These are phyloP conservation scores for Trichoderma aggressivum DNA, from an alignment of 2,329 filamentous ascomycete species.

Conservation along the genomic window DNA sequence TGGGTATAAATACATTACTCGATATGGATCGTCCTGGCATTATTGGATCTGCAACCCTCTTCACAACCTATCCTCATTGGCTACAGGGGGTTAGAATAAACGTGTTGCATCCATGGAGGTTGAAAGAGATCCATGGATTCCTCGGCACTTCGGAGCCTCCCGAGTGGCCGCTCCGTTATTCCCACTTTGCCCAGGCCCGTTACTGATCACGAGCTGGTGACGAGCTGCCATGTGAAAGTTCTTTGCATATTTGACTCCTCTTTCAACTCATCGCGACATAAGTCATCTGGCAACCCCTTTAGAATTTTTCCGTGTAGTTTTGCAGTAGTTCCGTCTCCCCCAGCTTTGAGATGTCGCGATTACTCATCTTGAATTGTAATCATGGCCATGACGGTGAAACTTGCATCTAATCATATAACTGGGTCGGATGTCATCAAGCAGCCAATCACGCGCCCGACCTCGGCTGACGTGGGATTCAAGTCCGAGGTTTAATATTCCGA, in stretches of 20 bases:
- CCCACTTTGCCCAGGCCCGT: neutral
- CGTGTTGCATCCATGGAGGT: neutral
- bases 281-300: neutral
- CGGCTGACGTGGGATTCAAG: neutral
- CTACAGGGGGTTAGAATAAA: neutral
- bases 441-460: neutral
- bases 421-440: neutral
- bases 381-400: neutral
- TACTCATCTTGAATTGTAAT: neutral
- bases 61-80: neutral
- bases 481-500: constrained; percentile 14
- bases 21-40: neutral
- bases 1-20: neutral
- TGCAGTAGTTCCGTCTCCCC: neutral
- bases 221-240: neutral
- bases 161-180: neutral
- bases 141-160: neutral
- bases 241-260: neutral
- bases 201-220: neutral
- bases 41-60: neutral
- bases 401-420: neutral
- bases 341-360: neutral
- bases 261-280: neutral
- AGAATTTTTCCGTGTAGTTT: neutral
- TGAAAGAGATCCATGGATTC: neutral